Evolutionary conservation across 108 stramenopile genomes (phyloP), one percentile per base, ranked within the genome.

Genomic region (Cyclotella cryptica): DNA sequence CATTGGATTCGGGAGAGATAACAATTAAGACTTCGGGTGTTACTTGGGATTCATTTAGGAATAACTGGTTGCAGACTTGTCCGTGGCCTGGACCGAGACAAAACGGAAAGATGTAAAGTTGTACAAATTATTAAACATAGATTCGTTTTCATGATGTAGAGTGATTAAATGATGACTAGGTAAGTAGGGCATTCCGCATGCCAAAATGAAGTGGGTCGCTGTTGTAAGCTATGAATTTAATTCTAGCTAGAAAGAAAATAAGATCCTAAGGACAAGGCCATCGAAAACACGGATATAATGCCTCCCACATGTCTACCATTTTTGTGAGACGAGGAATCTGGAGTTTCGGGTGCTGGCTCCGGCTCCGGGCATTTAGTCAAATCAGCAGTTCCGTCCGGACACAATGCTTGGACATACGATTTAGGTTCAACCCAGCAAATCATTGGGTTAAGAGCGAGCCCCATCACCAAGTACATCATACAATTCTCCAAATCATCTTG

Each of bases 41-140:
- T 21, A 85, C 79, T 14, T 94, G 93, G 92, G 78, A 92, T 67
- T 70, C 84, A 4, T 96, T 96, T 71, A 60, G 79, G 51, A 69
- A 77, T 10, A 79, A 75, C 22, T 96, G 95, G 95, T 58, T 83
- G 18, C 95, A 96, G 84, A 86, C 86, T 18, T 89, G 89, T 65
- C 80, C 80, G 27, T 75, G 61, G 60, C 75, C 75, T 5, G 51
- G 15, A 1, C 10, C 22, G 28, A 35, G 22, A 39, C 57, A 58
- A 28, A 35, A 35, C 35, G 63, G 55, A 42, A 64, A 53, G 72
- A 73, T 52, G 60, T 73, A 53, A 65, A 52, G 22, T 30, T 19
- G 45, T 54, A 46, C 42, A 19, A 30, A 52, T 52, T 6, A 35
- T n/a, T n/a, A 35, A 35, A 35, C 35, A 35, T 35, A 6, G n/a